A percentile compares a stretch with the other conserved stretches of the same genome.
These are phyloP conservation scores for Gnomoniopsis sp. DNA, from an alignment of 2,329 filamentous ascomycete species.

Conservation along the genomic window DNA sequence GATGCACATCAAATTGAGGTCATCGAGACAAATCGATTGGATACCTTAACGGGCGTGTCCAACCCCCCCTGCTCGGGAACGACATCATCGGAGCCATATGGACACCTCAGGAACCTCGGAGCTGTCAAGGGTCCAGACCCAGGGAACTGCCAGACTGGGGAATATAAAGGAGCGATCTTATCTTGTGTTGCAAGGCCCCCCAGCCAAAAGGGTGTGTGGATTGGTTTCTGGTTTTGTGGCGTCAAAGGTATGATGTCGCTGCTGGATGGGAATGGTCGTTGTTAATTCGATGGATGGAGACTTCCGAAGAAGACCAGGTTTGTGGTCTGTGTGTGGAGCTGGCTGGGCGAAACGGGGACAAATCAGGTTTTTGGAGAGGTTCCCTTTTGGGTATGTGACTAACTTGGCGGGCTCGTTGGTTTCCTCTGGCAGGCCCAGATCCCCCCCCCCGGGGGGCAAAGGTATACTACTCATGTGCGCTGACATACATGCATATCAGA, in stretches of 20 bases:
- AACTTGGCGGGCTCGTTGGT: neutral
- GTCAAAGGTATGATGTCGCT: neutral
- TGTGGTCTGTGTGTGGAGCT: neutral
- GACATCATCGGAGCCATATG: neutral
- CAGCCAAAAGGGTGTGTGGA: too few relatives aligned
- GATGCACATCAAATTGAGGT: neutral
- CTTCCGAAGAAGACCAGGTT: neutral
- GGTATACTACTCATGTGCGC: too few relatives aligned
- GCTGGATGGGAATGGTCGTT: neutral
- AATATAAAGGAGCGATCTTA: too few relatives aligned
- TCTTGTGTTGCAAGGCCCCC: too few relatives aligned
- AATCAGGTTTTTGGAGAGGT: neutral
- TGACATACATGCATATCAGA: too few relatives aligned
- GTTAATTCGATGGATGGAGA: neutral
- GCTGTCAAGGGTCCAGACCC: too few relatives aligned
- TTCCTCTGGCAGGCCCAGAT: too few relatives aligned
- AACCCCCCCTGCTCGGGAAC: neutral
- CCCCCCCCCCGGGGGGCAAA: too few relatives aligned
- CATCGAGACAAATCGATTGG: neutral
- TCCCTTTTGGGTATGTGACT: neutral
- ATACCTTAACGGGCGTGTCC: too few relatives aligned
- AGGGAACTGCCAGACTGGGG: too few relatives aligned
- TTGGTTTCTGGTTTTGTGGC: neutral
- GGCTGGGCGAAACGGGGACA: neutral
- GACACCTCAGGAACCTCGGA: too few relatives aligned